Percentiles rank a stretch among this genome's conserved stretches.
Conservation (phyloP, 2,329 filamentous ascomycete genomes). For the Diplodia sapinea region DNA sequence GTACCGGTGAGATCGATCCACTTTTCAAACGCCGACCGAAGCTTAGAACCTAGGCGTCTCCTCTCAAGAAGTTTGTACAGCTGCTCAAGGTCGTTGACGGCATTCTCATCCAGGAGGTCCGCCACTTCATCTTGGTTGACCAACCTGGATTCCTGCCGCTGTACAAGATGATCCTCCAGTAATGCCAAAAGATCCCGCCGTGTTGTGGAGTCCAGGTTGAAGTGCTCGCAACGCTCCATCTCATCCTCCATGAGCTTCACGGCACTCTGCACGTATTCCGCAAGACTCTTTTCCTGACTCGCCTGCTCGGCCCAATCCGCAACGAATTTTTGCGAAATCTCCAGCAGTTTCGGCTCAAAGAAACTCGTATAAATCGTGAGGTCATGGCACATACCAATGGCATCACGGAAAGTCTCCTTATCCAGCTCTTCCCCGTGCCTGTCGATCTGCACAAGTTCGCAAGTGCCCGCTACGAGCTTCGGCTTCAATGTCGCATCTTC, state of each 20-base stretch:
- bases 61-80: slow-evolving; percentile 80
- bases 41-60: slow-evolving; percentile 69
- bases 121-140: slow-evolving; percentile 70
- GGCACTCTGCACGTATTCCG: slow-evolving; percentile 75
- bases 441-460: slow-evolving; percentile 75
- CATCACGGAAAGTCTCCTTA: slow-evolving; percentile 70
- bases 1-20: slow-evolving; percentile 81
- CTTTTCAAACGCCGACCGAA: slow-evolving; percentile 75
- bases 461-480: slow-evolving; percentile 71
- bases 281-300: slow-evolving; percentile 66
- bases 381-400: slow-evolving; percentile 84
- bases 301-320: slow-evolving; percentile 70
- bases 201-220: slow-evolving; percentile 82
- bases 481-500: slow-evolving; percentile 58
- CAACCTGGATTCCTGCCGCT: slow-evolving; percentile 63
- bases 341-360: slow-evolving; percentile 79
- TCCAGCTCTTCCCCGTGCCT: slow-evolving; percentile 62
- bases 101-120: slow-evolving; percentile 73
- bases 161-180: slow-evolving; percentile 75
- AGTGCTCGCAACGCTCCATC: slow-evolving; percentile 76
- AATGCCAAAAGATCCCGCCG: slow-evolving; percentile 75
- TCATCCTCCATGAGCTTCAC: slow-evolving; percentile 74
- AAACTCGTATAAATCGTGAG: slow-evolving; percentile 77
- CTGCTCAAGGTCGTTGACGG: slow-evolving; percentile 72
- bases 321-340: slow-evolving; percentile 71